Conservation (phyloP, 2,329 filamentous ascomycete genomes). For the Sporothrix schenckii region DNA sequence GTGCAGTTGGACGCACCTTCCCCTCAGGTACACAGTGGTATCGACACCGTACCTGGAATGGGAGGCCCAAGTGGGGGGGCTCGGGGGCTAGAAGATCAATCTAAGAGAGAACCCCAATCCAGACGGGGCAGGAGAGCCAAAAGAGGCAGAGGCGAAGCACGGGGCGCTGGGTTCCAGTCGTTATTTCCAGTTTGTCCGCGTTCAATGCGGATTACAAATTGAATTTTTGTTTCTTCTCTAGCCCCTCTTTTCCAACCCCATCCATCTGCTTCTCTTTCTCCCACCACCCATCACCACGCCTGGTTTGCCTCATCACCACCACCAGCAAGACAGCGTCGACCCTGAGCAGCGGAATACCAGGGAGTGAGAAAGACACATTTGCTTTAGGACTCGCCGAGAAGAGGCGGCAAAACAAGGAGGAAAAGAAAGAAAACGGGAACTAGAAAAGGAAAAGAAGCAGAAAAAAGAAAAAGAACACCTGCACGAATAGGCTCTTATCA, state of each 20-base stretch:
- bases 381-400: not conserved
- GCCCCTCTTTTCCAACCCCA: slow-evolving; percentile 37
- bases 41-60: slow-evolving; percentile 16
- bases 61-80: slow-evolving; percentile 2
- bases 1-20: slow-evolving; percentile 1
- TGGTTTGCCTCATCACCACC: slow-evolving; percentile 27
- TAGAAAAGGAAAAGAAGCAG: not conserved
- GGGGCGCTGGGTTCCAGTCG: not conserved
- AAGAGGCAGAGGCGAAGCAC: slow-evolving; percentile 28
- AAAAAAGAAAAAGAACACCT: not conserved
- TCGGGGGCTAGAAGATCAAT: slow-evolving; percentile 20
- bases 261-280: slow-evolving; percentile 31
- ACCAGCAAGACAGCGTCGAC: not conserved
- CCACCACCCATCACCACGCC: slow-evolving; percentile 22
- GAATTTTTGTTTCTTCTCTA: slow-evolving; percentile 34
- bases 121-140: slow-evolving; percentile 9
- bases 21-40: slow-evolving; percentile 20
- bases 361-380: not conserved
- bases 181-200: slow-evolving; percentile 25
- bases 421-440: not conserved
- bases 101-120: slow-evolving; percentile 1
- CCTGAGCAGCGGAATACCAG: slow-evolving; percentile 1
- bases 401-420: not conserved
- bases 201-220: slow-evolving; percentile 39
- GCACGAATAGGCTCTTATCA: slow-evolving; percentile 26